These are phyloP conservation scores for Chamaenerion angustifolium DNA, from an alignment of 345 rosid species.

Conservation along the genomic window DNA sequence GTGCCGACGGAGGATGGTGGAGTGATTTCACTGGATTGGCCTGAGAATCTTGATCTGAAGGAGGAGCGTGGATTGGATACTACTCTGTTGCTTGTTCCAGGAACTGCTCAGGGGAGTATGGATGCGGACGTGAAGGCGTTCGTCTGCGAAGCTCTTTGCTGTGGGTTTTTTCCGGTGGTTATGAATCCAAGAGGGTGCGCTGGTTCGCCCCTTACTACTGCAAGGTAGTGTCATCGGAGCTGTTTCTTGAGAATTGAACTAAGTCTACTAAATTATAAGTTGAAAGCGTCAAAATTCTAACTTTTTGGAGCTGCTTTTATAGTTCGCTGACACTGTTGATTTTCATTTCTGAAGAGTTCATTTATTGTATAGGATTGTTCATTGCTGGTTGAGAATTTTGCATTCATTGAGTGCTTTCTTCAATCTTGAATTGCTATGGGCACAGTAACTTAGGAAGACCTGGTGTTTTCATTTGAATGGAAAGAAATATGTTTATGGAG, in stretches of 20 bases:
- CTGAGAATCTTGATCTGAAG: slow-evolving; percentile 52
- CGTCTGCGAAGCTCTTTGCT: slow-evolving; percentile 44
- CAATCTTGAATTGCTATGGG: too few species aligned
- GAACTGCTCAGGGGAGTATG: slow-evolving; percentile 71
- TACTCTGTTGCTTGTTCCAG: slow-evolving; percentile 67
- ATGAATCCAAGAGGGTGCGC: slow-evolving; percentile 99
- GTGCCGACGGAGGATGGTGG: slow-evolving; percentile 63
- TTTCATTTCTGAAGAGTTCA: too few species aligned
- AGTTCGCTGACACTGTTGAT: too few species aligned
- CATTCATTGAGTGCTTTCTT: too few species aligned
- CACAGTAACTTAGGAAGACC: too few species aligned
- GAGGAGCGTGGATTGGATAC: slow-evolving; percentile 80
- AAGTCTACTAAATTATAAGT: neutral
- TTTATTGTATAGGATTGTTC: too few species aligned
- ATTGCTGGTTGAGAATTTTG: too few species aligned
- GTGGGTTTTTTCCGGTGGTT: slow-evolving; percentile 73
- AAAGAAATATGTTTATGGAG: too few species aligned
- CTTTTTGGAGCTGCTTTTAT: too few species aligned
- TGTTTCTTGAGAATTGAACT: neutral
- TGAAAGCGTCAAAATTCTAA: neutral
- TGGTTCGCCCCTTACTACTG: slow-evolving; percentile 76
- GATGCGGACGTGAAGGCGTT: slow-evolving; percentile 36
- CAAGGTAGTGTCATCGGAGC: slow-evolving; percentile 39
- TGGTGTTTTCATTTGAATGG: too few species aligned
- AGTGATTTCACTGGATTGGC: slow-evolving; percentile 81